phyloP scores from a whole-genome alignment of 129 eudicot genomes.

The Scalesia atractyloides region DNA sequence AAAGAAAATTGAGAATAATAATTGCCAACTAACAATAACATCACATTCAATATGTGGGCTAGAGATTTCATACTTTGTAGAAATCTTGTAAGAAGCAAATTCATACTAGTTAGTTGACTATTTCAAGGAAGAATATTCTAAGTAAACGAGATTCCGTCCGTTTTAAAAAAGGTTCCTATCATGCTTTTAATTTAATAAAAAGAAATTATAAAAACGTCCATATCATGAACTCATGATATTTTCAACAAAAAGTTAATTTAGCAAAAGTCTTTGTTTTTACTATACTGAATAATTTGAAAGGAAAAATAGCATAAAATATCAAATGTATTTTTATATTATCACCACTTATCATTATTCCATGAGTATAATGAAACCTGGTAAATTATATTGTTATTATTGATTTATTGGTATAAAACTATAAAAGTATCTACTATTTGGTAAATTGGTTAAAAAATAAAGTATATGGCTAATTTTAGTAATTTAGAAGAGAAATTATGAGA shows the following conservation, averaged over 20 bases:
- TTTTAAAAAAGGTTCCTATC: not conserved
- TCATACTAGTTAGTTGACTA: constrained; percentile 13
- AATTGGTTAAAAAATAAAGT: not conserved
- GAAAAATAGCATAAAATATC: too few species aligned
- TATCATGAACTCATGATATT: not conserved
- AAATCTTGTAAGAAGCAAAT: constrained; percentile 20
- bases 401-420: not conserved
- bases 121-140: constrained; percentile 34
- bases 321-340: too few species aligned
- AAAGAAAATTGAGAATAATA: not conserved
- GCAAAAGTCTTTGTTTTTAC: not conserved
- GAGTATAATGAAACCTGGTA: not conserved
- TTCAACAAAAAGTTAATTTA: too few species aligned
- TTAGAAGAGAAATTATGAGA: too few species aligned
- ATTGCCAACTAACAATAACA: not conserved
- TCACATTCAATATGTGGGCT: not conserved
- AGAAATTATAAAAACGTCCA: not conserved
- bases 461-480: not conserved
- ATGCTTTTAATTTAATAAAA: not conserved
- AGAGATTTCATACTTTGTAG: not conserved
- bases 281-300: not conserved
- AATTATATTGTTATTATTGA: not conserved
- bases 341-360: not conserved
- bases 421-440: not conserved
- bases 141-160: constrained; percentile 22